Evolutionary conservation across 2,329 filamentous ascomycete species (phyloP), one percentile per base, ranked within the genome.

Genomic region (Helminthosporium solani): DNA sequence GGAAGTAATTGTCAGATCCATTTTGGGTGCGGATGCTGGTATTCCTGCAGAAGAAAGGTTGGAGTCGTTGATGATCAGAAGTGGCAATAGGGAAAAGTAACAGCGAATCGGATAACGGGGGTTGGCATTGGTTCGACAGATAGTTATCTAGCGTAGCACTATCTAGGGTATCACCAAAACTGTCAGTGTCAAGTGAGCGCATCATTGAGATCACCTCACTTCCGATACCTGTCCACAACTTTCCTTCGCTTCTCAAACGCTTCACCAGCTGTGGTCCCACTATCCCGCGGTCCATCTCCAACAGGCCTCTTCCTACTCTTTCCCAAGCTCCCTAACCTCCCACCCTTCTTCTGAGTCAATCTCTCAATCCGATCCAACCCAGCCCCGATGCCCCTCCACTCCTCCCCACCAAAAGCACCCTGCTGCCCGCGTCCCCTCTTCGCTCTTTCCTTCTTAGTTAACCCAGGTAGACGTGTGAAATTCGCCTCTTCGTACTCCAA

Each of bases 401-500:
- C 94, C 72, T 97, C 94, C 41, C 94, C 94, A 51, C 92, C 92
- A 73, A 88, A 96, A 70, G 78, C 84, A 28, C 70, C 67, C 30
- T 71, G 67, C 15, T 71, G 69, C 34, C 67, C 70, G 2, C 68
- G 75, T 23, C 75, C 74, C 66, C 80, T 83, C 75, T 87, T 86
- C 38, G 83, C 80, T 47, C 77, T 75, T 4, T 96, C 90, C 74
- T 95, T 96, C 79, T 96, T 97, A 73, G 84, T 88, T 70, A 88
- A 82, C 61, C 84, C 86, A 11, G 92, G 90, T 60, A 99, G 75
- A 57, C 94, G 88, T 14, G 89, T 83, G 63, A 96, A 92, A 74
- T 99, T 95, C 57, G 78, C 81, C 73, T 99, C 94, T 75, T 99
- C 94, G 73, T 96, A 99, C 38, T 87, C 82, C 48, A 81, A 81